phyloP scores from a whole-genome alignment of 2,329 filamentous ascomycete species.

The Nigrospora sphaerica region DNA sequence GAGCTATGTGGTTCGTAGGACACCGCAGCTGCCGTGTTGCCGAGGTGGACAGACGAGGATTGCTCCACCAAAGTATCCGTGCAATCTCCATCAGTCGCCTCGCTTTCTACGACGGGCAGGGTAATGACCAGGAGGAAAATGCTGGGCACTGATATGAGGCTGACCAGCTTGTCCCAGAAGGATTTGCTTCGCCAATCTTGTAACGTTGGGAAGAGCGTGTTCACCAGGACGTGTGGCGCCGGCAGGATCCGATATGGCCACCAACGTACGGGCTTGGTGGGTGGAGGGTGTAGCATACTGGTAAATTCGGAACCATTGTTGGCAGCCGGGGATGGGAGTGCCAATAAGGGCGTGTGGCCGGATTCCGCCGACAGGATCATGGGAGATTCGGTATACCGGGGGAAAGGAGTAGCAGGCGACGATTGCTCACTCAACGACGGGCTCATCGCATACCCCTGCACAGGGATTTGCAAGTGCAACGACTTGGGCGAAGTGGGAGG shows the following conservation, averaged over 20 bases:
- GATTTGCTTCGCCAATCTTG: slow-evolving; percentile 74
- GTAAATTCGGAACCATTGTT: slow-evolving; percentile 36
- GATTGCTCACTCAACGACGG: slow-evolving; percentile 36
- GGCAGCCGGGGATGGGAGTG: slow-evolving; percentile 43
- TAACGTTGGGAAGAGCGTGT: slow-evolving; percentile 81
- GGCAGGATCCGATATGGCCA: slow-evolving; percentile 76
- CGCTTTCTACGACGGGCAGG: slow-evolving; percentile 78
- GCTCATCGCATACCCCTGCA: slow-evolving; percentile 41
- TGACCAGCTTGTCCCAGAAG: slow-evolving; percentile 78
- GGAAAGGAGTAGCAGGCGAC: slow-evolving; percentile 55
- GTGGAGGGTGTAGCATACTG: slow-evolving; percentile 30
- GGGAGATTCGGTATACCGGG: slow-evolving; percentile 56
- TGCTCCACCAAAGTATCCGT: slow-evolving; percentile 28
- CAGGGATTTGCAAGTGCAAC: slow-evolving; percentile 39
- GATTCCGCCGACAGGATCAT: slow-evolving; percentile 32
- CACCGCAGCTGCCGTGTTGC: slow-evolving; percentile 25
- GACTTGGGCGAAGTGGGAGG: slow-evolving; percentile 8
- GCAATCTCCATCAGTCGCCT: slow-evolving; percentile 42
- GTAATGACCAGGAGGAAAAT: slow-evolving; percentile 88
- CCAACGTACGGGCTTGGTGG: slow-evolving; percentile 53
- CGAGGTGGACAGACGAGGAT: slow-evolving; percentile 15
- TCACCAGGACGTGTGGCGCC: slow-evolving; percentile 60
- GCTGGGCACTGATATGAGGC: slow-evolving; percentile 77
- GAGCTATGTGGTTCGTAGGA: slow-evolving; percentile 23
- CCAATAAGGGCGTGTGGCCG: slow-evolving; percentile 42